These are phyloP conservation scores for Paramecium bursaria DNA, from an alignment of 73 alveolate genomes.

Conservation along the genomic window DNA sequence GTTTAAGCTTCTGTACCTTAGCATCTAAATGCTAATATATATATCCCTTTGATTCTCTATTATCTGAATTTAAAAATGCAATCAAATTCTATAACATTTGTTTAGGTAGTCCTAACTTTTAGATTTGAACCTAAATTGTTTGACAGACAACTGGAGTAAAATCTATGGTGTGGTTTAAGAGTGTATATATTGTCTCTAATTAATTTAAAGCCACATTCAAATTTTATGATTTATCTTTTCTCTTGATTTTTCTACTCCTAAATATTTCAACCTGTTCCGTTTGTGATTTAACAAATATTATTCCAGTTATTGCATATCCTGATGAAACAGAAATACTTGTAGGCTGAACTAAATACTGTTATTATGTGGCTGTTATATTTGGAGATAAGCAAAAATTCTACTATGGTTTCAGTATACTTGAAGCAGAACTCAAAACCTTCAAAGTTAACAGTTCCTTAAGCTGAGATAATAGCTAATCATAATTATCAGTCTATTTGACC, in stretches of 20 bases:
- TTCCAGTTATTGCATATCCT: slow-evolving; percentile 42
- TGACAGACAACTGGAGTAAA: background rate
- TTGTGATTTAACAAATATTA: background rate
- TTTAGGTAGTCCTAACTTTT: slow-evolving; percentile 29
- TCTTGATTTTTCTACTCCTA: background rate
- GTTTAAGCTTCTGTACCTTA: background rate
- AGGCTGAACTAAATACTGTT: slow-evolving; percentile 3
- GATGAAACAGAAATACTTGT: slow-evolving; percentile 24
- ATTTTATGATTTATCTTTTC: slow-evolving; percentile 28
- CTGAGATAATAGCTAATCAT: background rate
- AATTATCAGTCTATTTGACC: slow-evolving; percentile 28
- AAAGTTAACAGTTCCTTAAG: slow-evolving; percentile 11
- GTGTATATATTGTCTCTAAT: slow-evolving; percentile 22
- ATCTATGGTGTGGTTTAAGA: slow-evolving; percentile 12
- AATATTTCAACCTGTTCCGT: slow-evolving; percentile 20
- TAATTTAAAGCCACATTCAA: slow-evolving; percentile 14
- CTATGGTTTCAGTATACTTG: slow-evolving; percentile 4
- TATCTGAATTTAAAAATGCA: background rate
- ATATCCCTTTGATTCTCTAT: background rate
- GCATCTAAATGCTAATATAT: slow-evolving; percentile 1
- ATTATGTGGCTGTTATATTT: slow-evolving; percentile 18
- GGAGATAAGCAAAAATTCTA: slow-evolving; percentile 46
- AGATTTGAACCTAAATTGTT: background rate
- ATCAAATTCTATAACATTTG: background rate
- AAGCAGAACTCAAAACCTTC: background rate